These are phyloP conservation scores for Trichosporon coremiiforme DNA, from an alignment of 1,284 basidiomycete genomes.

Conservation along the genomic window DNA sequence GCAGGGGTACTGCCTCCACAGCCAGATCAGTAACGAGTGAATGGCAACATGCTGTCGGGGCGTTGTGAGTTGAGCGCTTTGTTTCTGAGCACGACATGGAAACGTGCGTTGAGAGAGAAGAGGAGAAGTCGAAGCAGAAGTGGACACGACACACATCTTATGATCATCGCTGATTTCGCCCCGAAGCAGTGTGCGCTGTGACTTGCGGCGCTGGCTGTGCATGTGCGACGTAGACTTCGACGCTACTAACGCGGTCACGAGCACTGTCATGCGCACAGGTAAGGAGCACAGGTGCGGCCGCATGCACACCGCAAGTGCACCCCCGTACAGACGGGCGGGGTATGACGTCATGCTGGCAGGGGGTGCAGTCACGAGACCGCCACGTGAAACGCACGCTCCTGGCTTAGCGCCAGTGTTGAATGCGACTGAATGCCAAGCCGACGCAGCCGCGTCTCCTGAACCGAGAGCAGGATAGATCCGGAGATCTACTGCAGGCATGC, in stretches of 20 bases:
- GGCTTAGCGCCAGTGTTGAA: background rate
- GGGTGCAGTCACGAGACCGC: background rate
- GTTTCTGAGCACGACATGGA: background rate
- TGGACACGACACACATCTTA: background rate
- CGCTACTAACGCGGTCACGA: background rate
- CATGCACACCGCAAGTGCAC: background rate
- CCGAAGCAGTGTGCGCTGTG: background rate
- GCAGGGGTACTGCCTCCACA: no score
- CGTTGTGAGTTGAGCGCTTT: background rate
- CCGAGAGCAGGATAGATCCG: background rate
- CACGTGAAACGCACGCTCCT: constrained; percentile 14
- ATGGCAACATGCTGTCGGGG: background rate
- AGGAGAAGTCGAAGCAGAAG: background rate
- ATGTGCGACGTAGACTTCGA: no score
- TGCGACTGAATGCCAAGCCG: constrained; percentile 1
- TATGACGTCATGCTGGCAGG: background rate
- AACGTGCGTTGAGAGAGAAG: background rate
- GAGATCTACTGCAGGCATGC: background rate
- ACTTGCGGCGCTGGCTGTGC: no score
- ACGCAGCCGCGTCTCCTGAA: background rate
- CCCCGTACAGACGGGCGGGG: no score
- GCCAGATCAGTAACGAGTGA: background rate
- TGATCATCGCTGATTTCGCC: background rate
- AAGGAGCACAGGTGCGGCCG: background rate
- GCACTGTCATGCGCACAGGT: background rate